Evolutionary conservation across 2,329 filamentous ascomycete species (phyloP).

Genomic region (Colletotrichum noveboracense): DNA sequence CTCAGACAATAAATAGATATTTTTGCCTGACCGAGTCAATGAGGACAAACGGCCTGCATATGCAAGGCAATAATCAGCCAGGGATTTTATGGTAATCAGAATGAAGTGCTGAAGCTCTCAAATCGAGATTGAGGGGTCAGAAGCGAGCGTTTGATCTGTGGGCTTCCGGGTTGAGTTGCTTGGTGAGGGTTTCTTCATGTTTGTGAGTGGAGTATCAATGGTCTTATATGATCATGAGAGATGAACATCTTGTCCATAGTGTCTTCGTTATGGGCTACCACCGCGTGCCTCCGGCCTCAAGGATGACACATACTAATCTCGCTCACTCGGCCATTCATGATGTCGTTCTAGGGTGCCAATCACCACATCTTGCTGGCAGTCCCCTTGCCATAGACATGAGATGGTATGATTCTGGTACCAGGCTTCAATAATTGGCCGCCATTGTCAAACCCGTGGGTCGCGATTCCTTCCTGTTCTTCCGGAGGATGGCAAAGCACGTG

Average conservation of each 20-base stretch:
- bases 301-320: neutral
- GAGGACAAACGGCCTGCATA: neutral
- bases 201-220: neutral
- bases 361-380: slow-evolving; percentile 9
- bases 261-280: neutral
- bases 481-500: slow-evolving; percentile 13
- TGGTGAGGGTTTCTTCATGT: neutral
- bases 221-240: neutral
- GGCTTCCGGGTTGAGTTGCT: neutral
- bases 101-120: neutral
- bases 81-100: neutral
- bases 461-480: neutral
- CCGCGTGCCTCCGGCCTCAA: neutral
- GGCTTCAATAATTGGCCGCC: slow-evolving; percentile 28
- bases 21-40: neutral
- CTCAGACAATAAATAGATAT: neutral
- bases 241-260: neutral
- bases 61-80: neutral
- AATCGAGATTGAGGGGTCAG: neutral
- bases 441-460: slow-evolving; percentile 24
- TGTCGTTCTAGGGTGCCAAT: neutral
- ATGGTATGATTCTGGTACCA: slow-evolving; percentile 8
- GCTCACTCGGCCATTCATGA: neutral
- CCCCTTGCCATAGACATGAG: neutral
- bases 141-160: neutral